These are phyloP conservation scores for Emergomyces orientalis DNA, from an alignment of 2,329 filamentous ascomycete species.

Conservation along the genomic window DNA sequence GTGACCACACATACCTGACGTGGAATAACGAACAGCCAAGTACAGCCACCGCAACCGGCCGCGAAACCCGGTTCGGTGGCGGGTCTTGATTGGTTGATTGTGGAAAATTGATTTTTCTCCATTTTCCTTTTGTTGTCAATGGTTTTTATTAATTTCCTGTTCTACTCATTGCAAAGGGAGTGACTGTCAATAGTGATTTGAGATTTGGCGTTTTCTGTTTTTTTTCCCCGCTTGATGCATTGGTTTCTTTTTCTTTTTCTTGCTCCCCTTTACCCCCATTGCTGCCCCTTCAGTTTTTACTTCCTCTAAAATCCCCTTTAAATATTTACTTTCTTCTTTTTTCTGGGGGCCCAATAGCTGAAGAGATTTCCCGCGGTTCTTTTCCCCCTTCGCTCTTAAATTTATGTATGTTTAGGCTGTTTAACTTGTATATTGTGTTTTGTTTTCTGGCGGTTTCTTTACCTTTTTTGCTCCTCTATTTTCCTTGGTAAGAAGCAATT, in stretches of 20 bases:
- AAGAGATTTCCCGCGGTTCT: background rate
- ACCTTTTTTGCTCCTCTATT: background rate
- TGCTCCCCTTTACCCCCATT: background rate
- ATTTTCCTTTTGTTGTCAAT: background rate
- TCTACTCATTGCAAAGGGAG: background rate
- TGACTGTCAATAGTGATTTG: background rate
- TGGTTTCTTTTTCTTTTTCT: background rate
- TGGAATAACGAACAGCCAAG: conserved; percentile 72
- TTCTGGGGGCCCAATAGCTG: too few relatives aligned
- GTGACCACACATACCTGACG: conserved; percentile 92
- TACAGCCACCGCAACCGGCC: conserved; percentile 46
- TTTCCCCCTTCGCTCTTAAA: background rate
- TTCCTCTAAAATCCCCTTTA: background rate
- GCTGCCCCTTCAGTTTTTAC: too few relatives aligned
- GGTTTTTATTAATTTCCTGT: background rate
- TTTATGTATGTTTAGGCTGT: background rate
- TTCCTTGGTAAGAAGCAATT: background rate
- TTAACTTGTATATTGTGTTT: background rate
- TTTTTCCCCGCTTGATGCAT: background rate
- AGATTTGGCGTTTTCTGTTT: background rate
- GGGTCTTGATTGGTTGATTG: conserved; percentile 7
- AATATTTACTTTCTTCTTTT: background rate
- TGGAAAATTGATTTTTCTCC: background rate
- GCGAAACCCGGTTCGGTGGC: conserved; percentile 43
- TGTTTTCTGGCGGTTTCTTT: conserved; percentile 1